Base-by-base conservation (phyloP, 768 basidiomycete species). In the Tulasnella sp. region DNA sequence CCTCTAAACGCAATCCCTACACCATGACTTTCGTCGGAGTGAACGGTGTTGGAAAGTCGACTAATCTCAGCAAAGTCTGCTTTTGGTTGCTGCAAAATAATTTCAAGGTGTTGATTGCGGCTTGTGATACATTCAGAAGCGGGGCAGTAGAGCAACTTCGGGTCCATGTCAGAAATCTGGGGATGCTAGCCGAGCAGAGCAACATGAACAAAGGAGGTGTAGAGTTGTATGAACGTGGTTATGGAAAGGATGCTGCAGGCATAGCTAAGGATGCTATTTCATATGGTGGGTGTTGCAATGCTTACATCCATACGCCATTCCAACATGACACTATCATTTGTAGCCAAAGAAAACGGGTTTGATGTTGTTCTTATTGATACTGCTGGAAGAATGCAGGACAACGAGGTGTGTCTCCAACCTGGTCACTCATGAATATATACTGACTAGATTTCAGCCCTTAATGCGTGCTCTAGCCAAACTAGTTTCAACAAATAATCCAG, bases 391-490 rank as follows among this genome's bases (percentile, higher is more conserved):
- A 98, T 98, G 95, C 95, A 99, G 65, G 95, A 98, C 65, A 99
- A 98, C 64, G 95, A 98, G 77, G 86, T 86, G 60, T 28, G 72
- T 42, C 31, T 20, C 29, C 22, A 16, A 16, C 43, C 9, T 27
- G n/a, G 19, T 12, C 12, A 35, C 12, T 35, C 12, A 12, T 35
- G 2, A 12, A 16, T 19, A 37, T 15, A 6, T 1, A 40, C 31
- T 28, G 25, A 19, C 53, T 22, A 29, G n/a, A 1, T 54, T 40
- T 43, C 57, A 89, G 82, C 95, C 95, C 1, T 67, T 99, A 56
- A 99, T 99, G 95, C 78, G 91, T 15, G 93, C 95, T 2, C 72
- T 99, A n/a, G 90, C 95, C 29, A 98, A 99, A 72, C 77, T 99
- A 53, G 90, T 99, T 25, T 70, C 86, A 0, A 83, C 86, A 48